phyloP scores from a whole-genome alignment of 176 grass and related monocot genomes.

The Panicum miliaceum region DNA sequence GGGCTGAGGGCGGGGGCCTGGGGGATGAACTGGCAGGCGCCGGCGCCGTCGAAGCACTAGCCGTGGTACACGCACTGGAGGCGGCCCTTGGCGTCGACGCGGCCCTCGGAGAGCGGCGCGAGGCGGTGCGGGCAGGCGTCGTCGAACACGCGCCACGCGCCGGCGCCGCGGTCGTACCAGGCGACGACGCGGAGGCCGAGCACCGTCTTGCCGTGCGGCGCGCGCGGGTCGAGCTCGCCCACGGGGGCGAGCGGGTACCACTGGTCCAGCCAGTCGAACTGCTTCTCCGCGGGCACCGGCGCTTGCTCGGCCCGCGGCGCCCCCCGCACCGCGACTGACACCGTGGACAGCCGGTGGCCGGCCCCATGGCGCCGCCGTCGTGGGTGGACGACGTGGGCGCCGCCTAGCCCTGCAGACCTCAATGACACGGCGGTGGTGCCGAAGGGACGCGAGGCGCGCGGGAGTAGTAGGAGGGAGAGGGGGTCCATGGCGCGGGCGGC shows the following conservation, averaged over 20 bases:
- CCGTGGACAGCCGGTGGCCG: background rate
- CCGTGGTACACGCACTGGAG: slow-evolving; percentile 94
- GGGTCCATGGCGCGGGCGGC: slow-evolving; percentile 26
- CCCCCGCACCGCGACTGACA: slow-evolving; percentile 25
- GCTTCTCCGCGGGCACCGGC: background rate
- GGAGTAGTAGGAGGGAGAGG: slow-evolving; percentile 37
- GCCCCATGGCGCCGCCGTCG: background rate
- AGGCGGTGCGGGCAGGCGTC: slow-evolving; percentile 83
- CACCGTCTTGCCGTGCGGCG: slow-evolving; percentile 77
- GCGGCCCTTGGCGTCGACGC: slow-evolving; percentile 69
- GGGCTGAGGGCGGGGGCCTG: slow-evolving; percentile 76
- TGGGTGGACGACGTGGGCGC: background rate
- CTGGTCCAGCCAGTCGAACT: slow-evolving; percentile 80
- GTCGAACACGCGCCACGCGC: slow-evolving; percentile 82
- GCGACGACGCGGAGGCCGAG: slow-evolving; percentile 68
- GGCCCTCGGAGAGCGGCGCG: slow-evolving; percentile 84
- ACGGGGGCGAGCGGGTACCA: slow-evolving; percentile 85
- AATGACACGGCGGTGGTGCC: background rate
- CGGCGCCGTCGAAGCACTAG: slow-evolving; percentile 92
- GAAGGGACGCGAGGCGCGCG: background rate
- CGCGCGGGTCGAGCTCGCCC: slow-evolving; percentile 77
- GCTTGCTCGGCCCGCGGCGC: background rate
- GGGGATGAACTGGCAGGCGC: slow-evolving; percentile 74
- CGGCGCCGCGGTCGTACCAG: slow-evolving; percentile 67
- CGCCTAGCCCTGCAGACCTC: background rate